phyloP scores from a whole-genome alignment of 148 eudicot species.

The Fagopyrum tataricum region DNA sequence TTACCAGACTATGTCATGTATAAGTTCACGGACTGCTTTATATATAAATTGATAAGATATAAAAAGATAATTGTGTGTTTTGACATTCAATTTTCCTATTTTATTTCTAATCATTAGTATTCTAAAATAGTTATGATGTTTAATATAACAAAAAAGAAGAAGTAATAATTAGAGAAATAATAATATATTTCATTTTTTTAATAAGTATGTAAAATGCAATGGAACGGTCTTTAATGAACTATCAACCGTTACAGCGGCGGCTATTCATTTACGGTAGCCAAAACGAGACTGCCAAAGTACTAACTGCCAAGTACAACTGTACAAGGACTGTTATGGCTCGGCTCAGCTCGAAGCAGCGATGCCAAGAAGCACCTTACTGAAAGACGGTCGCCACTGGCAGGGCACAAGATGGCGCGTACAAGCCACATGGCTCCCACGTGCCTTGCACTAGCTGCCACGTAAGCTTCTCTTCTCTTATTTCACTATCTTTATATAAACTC shows the following conservation, averaged over 20 bases:
- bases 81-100: too few relatives aligned
- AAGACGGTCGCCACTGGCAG: neutral
- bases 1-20: too few relatives aligned
- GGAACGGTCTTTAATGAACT: neutral
- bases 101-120: too few relatives aligned
- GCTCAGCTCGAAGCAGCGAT: neutral
- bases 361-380: neutral
- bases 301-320: neutral
- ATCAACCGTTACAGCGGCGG: neutral
- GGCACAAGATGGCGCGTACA: constrained; percentile 9
- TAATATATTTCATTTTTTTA: too few relatives aligned
- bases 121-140: too few relatives aligned
- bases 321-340: neutral
- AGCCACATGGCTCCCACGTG: constrained; percentile 1
- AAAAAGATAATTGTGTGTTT: too few relatives aligned
- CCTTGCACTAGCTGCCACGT: neutral
- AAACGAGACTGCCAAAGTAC: neutral
- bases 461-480: neutral
- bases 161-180: too few relatives aligned
- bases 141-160: too few relatives aligned
- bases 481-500: neutral
- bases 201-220: too few relatives aligned
- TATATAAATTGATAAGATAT: too few relatives aligned
- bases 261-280: neutral
- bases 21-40: too few relatives aligned